These are phyloP conservation scores for Luzula sylvatica DNA, from an alignment of 176 grass and related monocot genomes.

Conservation along the genomic window DNA sequence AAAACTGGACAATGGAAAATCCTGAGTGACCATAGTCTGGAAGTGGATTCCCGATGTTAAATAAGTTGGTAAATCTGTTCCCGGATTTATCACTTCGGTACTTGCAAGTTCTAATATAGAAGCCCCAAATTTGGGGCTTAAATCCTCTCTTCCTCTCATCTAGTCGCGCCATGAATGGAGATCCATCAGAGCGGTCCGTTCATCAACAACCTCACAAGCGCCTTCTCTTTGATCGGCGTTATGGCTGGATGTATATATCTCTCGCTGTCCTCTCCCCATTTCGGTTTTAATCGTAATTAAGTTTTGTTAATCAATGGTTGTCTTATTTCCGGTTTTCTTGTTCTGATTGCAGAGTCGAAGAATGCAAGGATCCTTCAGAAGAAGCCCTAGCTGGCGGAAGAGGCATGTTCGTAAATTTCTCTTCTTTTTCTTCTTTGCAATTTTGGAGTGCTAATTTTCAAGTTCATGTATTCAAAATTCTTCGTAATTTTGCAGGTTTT, in stretches of 20 bases:
- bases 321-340: neutral
- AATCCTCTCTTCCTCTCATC: neutral
- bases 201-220: slow-evolving; percentile 10
- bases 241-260: slow-evolving; percentile 36
- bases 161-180: slow-evolving; percentile 3
- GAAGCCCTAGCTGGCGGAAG: slow-evolving; percentile 29
- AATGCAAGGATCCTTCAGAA: slow-evolving; percentile 25
- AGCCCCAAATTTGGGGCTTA: neutral
- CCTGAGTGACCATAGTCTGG: too few relatives aligned
- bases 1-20: too few relatives aligned
- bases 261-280: neutral
- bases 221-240: slow-evolving; percentile 38
- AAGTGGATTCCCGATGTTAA: too few relatives aligned
- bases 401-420: slow-evolving; percentile 23
- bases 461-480: too few relatives aligned
- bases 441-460: neutral
- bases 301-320: neutral
- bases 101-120: too few relatives aligned
- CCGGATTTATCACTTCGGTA: too few relatives aligned
- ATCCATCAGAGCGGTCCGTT: neutral
- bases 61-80: too few relatives aligned
- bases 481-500: slow-evolving; percentile 25
- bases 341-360: slow-evolving; percentile 17
- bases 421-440: neutral
- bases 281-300: neutral